These are phyloP conservation scores for Solanum clarkiae DNA, from an alignment of 257 asterid species.

Conservation along the genomic window DNA sequence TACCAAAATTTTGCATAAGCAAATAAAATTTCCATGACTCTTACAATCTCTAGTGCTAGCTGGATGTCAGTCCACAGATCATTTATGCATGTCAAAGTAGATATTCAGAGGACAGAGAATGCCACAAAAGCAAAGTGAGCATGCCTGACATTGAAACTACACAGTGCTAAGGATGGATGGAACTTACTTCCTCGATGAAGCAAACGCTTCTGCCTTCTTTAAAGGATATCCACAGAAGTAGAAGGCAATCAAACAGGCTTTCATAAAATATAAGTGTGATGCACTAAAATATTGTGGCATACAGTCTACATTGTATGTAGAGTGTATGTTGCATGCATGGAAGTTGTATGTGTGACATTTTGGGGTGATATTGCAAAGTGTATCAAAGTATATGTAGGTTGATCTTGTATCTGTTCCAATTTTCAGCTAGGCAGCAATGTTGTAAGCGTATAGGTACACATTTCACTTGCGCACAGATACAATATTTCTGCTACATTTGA, in stretches of 20 bases:
- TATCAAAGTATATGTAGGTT: not conserved
- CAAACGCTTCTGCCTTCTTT: slow-evolving; percentile 78
- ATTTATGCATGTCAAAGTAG: not conserved
- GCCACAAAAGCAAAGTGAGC: not conserved
- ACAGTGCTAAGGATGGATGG: not conserved
- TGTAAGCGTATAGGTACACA: not conserved
- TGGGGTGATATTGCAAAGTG: not conserved
- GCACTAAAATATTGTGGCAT: not conserved
- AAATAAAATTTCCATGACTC: not conserved
- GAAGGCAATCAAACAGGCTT: slow-evolving; percentile 89
- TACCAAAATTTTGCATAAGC: not conserved
- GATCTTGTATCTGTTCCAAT: not conserved
- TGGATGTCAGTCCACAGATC: not conserved
- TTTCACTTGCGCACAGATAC: not conserved
- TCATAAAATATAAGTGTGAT: not conserved
- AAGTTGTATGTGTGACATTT: not conserved
- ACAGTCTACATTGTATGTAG: not conserved
- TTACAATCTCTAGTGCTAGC: not conserved
- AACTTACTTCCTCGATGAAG: slow-evolving; percentile 73
- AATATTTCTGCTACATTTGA: not conserved
- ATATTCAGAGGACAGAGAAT: not conserved
- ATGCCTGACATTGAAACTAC: not conserved
- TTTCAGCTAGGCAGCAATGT: not conserved
- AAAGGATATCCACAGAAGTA: slow-evolving; percentile 74
- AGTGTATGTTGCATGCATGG: not conserved